Base-by-base conservation (phyloP, 2,329 filamentous ascomycete genomes). In the Hypoxylon sp. region DNA sequence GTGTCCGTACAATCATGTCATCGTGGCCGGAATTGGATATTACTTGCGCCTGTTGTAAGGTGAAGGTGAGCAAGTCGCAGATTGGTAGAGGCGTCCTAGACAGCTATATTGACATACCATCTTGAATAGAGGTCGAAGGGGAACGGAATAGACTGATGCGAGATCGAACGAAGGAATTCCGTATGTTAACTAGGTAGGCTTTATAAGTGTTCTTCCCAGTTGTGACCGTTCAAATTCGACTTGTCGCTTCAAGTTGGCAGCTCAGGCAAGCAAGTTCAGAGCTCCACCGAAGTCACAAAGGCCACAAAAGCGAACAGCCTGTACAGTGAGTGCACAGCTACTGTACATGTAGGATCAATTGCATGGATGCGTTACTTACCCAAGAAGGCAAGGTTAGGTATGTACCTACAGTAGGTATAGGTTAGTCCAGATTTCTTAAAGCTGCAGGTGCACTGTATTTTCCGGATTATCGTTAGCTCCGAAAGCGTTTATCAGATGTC, bases 1-100 rank as follows among this genome's bases (percentile, higher is more conserved):
- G 9, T 30, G 9, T 72, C 88, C 92, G 76, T 93, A 98, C 95
- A 87, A 99, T 97, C 95, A 98, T 98, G 80, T 97, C 95, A 91
- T 98, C 95, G 84, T 99, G 96, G 77, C 91, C 91, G 67, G 91
- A 91, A 80, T 93, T 93, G 70, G 91, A 87, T 80, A 94, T 93
- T 75, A 93, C 89, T 83, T 94, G 91, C 70, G 81, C 77, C 80
- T 83, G 68, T 22, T 24, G 22, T 22, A 46, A 64, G 46, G 57
- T 65, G 49, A 72, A 68, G 18, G 44, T 68, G 26, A 65, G 64
- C 46, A 59, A 61, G 20, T 28, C n/a, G 30, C 6, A 48, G 36
- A 42, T 2, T 20, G 4, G 3, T 28, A 50, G 12, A 24, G 18
- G 8, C 14, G 44, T n/a, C 18, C 44, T 9, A 32, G 38, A 32